Base-by-base conservation (phyloP, 768 basidiomycete species). In the Holtermannia corniformis region DNA sequence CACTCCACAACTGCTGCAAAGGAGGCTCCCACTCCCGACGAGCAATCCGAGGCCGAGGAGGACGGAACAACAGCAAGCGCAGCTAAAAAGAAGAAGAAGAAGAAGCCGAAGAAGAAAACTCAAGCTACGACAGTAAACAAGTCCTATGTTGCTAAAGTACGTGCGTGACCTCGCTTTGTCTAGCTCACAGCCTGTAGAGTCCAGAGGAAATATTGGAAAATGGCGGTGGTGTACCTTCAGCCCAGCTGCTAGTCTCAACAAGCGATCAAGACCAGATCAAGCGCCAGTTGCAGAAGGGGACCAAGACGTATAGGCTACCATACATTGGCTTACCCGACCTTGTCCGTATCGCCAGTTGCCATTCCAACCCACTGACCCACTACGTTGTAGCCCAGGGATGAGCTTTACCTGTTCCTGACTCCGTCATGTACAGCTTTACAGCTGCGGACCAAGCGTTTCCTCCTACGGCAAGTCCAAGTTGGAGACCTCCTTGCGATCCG, bases 401-500 rank as follows among this genome's bases (percentile, higher is more conserved):
- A 37, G 2, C 43, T 68, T 22, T 45, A 54, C 10, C 55, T 49
- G 32, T 61, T 68, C 49, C 49, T 43, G 4, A 68, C 67, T 10
- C 58, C 67, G 0, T 51, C 54, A 28, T 70, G 68, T 47, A 41
- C 54, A 16, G 41, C 20, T 26, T 14, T 65, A 0, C 41, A 58
- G n/a, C 55, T 65, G 10, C 3, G 26, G 1, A 70, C 63, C 3
- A 54, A 57, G 12, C 51, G 68, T 4, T 47, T 70, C n/a, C 23
- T 40, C 16, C 49, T 70, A 4, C 49, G 68, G 13, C 61, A 57
- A 46, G 55, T 63, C 13, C 26, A 54, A 28, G n/a, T 32, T 1
- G 53, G 56, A 3, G 68, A 70, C 51, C 24, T 56, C 27, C 46
- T 43, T 3, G 62, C 49, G 13, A 63, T 70, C 23, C 54, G 54